A percentile compares a stretch with the other conserved stretches of the same genome.
Conservation (phyloP, 768 basidiomycete species). For the Lactarius sp. region DNA sequence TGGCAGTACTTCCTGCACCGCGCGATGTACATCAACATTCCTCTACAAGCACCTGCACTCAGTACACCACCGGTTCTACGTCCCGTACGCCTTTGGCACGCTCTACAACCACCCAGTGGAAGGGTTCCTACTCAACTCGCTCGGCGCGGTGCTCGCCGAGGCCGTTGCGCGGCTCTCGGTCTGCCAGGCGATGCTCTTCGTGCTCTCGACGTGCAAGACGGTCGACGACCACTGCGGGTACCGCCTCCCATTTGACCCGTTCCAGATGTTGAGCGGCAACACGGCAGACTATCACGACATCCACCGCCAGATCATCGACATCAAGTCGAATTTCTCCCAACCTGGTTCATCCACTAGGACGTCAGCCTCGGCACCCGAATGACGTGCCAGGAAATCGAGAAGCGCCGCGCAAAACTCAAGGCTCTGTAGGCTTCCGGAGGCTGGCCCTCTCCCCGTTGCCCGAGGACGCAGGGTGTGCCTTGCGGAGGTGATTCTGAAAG, state of each 20-base stretch:
- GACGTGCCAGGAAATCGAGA: slow-evolving; percentile 63
- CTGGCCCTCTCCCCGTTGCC: too few species aligned
- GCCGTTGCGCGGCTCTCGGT: slow-evolving; percentile 57
- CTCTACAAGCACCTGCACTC: slow-evolving; percentile 91
- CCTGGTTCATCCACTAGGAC: slow-evolving; percentile 98
- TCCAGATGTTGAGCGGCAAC: slow-evolving; percentile 80
- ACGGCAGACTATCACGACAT: slow-evolving; percentile 98
- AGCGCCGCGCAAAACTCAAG: slow-evolving; percentile 32
- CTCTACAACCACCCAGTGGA: slow-evolving; percentile 97
- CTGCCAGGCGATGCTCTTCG: slow-evolving; percentile 77
- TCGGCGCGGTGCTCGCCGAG: slow-evolving; percentile 79
- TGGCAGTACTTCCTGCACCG: slow-evolving; percentile 99
- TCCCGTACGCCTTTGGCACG: slow-evolving; percentile 94
- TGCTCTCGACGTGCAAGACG: slow-evolving; percentile 81
- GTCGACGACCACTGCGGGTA: slow-evolving; percentile 97
- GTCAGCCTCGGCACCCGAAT: slow-evolving; percentile 75
- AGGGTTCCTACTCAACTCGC: slow-evolving; percentile 83
- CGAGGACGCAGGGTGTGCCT: too few species aligned
- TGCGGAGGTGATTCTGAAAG: too few species aligned
- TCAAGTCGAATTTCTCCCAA: slow-evolving; percentile 94
- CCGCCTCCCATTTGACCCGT: slow-evolving; percentile 82
- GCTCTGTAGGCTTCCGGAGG: background rate
- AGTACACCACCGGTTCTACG: slow-evolving; percentile 92
- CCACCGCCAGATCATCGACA: slow-evolving; percentile 88
- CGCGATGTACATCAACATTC: slow-evolving; percentile 84